Conservation (phyloP, 257 asterid species). For the Solanum megistacrolobum region DNA sequence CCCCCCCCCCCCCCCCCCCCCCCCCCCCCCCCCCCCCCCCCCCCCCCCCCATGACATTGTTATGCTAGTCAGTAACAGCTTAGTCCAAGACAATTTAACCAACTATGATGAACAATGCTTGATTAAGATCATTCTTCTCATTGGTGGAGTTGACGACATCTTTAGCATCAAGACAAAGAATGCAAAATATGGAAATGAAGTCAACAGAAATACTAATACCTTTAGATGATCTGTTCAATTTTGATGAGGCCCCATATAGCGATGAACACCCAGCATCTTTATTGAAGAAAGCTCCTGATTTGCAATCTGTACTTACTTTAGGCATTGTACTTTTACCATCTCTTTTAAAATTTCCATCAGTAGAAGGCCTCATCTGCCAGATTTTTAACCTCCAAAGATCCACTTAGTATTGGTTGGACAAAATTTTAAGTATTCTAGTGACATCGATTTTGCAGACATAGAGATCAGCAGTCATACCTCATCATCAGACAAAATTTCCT, state of each 20-base stretch:
- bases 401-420: neutral
- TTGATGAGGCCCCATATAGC: slow-evolving; percentile 22
- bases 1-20: too few species aligned
- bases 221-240: slow-evolving; percentile 28
- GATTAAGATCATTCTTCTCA: slow-evolving; percentile 1
- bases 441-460: neutral
- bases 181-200: neutral
- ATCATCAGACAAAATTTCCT: slow-evolving; percentile 40
- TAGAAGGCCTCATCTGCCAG: slow-evolving; percentile 1
- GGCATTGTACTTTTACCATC: slow-evolving; percentile 31
- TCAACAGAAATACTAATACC: slow-evolving; percentile 23
- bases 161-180: neutral
- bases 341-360: slow-evolving; percentile 17
- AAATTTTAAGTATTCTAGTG: neutral
- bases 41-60: neutral
- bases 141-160: neutral
- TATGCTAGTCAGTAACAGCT: neutral
- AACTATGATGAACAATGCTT: neutral
- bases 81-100: neutral
- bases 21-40: too few species aligned
- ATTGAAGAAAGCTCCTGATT: slow-evolving; percentile 37
- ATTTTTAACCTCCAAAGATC: slow-evolving; percentile 1
- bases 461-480: slow-evolving; percentile 35
- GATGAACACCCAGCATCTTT: slow-evolving; percentile 26
- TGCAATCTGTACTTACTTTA: slow-evolving; percentile 40